These are phyloP conservation scores for Mycena galopus DNA, from an alignment of 768 basidiomycete species.

Conservation along the genomic window DNA sequence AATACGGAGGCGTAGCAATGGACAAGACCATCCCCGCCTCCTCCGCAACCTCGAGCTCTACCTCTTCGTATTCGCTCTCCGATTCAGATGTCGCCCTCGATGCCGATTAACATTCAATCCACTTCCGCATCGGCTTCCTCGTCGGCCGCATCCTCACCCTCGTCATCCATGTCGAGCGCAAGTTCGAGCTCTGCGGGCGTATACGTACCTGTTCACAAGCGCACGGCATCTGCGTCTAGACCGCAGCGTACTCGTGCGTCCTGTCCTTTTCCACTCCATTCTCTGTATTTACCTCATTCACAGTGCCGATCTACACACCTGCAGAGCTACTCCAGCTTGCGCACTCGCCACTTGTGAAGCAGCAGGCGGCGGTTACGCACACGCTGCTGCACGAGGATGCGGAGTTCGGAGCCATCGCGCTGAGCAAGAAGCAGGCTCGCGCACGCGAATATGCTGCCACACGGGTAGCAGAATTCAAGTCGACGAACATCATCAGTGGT, in stretches of 20 bases:
- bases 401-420: constrained; percentile 5
- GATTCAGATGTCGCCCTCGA: constrained; percentile 24
- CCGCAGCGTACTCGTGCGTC: constrained; percentile 20
- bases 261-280: not conserved
- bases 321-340: constrained; percentile 19
- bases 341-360: constrained; percentile 21
- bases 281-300: not conserved
- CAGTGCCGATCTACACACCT: constrained; percentile 30
- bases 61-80: not conserved
- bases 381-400: constrained; percentile 5
- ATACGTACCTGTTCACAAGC: constrained; percentile 31
- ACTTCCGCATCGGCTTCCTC: not conserved
- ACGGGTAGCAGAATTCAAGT: not conserved
- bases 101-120: constrained; percentile 16
- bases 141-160: not conserved
- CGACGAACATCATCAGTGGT: not conserved
- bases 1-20: constrained; percentile 13
- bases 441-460: constrained; percentile 23
- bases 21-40: not conserved
- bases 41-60: not conserved
- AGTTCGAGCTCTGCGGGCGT: constrained; percentile 4
- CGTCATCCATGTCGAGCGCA: constrained; percentile 3
- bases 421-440: constrained; percentile 16
- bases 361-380: not conserved
- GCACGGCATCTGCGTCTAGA: not conserved